Base-by-base conservation (phyloP, 768 basidiomycete species). In the Auricularia sp. region DNA sequence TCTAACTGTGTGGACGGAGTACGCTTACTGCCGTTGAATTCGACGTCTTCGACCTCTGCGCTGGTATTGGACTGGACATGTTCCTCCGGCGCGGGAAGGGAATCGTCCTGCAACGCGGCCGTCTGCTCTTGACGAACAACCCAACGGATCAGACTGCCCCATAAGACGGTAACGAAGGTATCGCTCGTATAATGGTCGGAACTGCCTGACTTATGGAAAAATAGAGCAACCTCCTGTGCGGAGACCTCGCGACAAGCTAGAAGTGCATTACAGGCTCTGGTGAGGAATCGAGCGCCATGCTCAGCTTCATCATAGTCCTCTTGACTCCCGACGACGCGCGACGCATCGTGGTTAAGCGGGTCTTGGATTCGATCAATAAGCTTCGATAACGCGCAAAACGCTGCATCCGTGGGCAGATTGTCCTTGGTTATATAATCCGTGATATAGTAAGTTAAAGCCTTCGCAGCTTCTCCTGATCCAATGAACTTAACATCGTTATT, bases 361-460 rank as follows among this genome's bases (percentile, higher is more conserved):
- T 51, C 5, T 51, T 18, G 10, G 47, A 51, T 51, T 5, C 47
- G 47, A 8, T 51, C 47, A 18, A 51, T 16, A 11, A 51, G 47
- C 21, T 51, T 51, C 7, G 16, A 3, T 35, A 64, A 21, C 21
- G 64, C 54, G 10, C 6, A n/a, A 35, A 39, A 64, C 4, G 54
- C 24, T 16, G 3, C 54, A 37, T 64, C 45, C 18, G 56, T 47
- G 13, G 14, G 14, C 18, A 64, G 36, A 16, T n/a, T 18, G 35
- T 18, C 18, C 58, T 64, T 64, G 3, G 64, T 64, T 11, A 64
- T 61, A 29, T 64, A 64, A 42, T 64, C 64, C 3, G 64, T 64
- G 5, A 64, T 61, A 21, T 64, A 64, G 39, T 64, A 64, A 14
- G 37, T 10, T 3, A 61, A 7, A 5, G 64, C 64, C 61, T 61